Conservation (phyloP, 306 rosid species). For the Lithocarpus polystachyus region DNA sequence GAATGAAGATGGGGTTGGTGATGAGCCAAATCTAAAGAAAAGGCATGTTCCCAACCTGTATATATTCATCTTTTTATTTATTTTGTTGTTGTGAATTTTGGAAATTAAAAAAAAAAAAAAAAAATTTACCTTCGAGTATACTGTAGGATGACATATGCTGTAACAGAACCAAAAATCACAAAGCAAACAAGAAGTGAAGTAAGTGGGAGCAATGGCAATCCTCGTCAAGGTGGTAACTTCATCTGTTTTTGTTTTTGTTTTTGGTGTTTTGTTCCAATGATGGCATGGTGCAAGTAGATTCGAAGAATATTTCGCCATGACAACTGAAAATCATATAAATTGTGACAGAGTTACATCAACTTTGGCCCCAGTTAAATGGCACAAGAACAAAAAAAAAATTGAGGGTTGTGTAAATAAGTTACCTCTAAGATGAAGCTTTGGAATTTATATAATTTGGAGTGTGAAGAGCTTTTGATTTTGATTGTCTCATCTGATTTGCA, state of each 20-base stretch:
- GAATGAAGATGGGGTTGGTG: slow-evolving; percentile 37
- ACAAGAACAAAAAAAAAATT: no score
- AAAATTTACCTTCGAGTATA: not conserved
- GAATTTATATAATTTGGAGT: not conserved
- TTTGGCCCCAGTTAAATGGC: slow-evolving; percentile 7
- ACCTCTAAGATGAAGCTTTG: not conserved
- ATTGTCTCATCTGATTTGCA: not conserved
- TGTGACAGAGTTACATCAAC: not conserved
- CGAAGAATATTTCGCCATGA: not conserved
- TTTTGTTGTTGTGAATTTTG: slow-evolving; percentile 12
- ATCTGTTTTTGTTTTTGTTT: slow-evolving; percentile 3
- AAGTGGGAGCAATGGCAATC: slow-evolving; percentile 90
- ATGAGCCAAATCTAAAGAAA: slow-evolving; percentile 79
- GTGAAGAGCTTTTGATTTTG: not conserved
- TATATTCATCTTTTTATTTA: not conserved
- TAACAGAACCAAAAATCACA: slow-evolving; percentile 89
- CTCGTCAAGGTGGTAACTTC: slow-evolving; percentile 73
- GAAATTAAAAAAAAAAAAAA: not conserved
- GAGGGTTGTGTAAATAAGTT: not conserved
- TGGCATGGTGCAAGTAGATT: not conserved
- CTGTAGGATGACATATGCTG: slow-evolving; percentile 70
- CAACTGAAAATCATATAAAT: slow-evolving; percentile 10
- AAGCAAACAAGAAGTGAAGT: slow-evolving; percentile 92
- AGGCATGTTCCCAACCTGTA: slow-evolving; percentile 40
- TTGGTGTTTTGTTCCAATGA: not conserved